phyloP scores from a whole-genome alignment of 352 stramenopile species.

The Phytophthora meadii region DNA sequence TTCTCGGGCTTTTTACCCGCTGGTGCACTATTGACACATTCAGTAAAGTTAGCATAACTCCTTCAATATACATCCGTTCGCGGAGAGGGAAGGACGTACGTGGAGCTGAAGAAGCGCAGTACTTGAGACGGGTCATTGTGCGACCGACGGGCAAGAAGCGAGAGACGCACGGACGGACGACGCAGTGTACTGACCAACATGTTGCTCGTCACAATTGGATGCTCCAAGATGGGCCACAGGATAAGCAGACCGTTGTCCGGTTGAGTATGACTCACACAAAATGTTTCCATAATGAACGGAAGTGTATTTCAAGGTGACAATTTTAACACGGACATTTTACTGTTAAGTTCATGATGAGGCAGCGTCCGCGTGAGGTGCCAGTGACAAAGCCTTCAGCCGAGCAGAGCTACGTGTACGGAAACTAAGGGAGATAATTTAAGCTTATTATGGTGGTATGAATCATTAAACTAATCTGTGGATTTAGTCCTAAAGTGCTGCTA shows the following conservation, averaged over 20 bases:
- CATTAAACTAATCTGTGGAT: too few species aligned
- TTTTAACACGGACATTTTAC: slow-evolving; percentile 31
- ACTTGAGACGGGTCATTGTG: slow-evolving; percentile 10
- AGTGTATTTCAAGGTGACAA: slow-evolving; percentile 21
- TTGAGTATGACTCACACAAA: slow-evolving; percentile 7
- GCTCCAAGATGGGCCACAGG: slow-evolving; percentile 39
- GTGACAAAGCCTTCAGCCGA: slow-evolving; percentile 61
- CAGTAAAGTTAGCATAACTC: slow-evolving; percentile 1
- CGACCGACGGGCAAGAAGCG: slow-evolving; percentile 10
- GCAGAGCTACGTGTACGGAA: slow-evolving; percentile 57
- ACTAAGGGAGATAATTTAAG: neutral
- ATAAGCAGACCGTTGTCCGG: slow-evolving; percentile 4
- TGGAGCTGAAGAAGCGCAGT: slow-evolving; percentile 48
- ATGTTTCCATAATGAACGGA: neutral
- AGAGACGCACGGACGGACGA: slow-evolving; percentile 32
- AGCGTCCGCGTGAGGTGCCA: slow-evolving; percentile 59
- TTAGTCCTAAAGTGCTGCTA: slow-evolving; percentile 32
- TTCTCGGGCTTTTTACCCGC: slow-evolving; percentile 29
- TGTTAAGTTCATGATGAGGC: slow-evolving; percentile 13
- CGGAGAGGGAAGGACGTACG: slow-evolving; percentile 26
- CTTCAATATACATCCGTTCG: neutral
- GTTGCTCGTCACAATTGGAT: slow-evolving; percentile 8
- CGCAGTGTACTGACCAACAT: slow-evolving; percentile 41
- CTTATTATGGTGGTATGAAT: too few species aligned
- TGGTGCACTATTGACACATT: slow-evolving; percentile 26